phyloP scores from a whole-genome alignment of 1,284 basidiomycete genomes.

The Heliocybe sulcata region DNA sequence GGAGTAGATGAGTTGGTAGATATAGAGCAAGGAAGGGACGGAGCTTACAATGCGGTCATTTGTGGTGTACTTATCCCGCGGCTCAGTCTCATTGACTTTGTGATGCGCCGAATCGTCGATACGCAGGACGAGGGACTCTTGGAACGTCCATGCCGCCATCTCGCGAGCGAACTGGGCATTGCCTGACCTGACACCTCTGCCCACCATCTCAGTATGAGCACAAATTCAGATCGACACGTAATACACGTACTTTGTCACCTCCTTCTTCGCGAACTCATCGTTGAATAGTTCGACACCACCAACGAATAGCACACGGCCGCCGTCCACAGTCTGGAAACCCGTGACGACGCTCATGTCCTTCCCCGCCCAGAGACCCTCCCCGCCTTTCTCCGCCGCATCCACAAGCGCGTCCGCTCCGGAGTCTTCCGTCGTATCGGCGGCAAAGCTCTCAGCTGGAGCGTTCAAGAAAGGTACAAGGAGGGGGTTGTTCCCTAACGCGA shows the following conservation, averaged over 20 bases:
- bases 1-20: slow-evolving; percentile 6
- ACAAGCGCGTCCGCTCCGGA: slow-evolving; percentile 48
- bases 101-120: slow-evolving; percentile 76
- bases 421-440: slow-evolving; percentile 54
- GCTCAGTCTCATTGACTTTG: slow-evolving; percentile 51
- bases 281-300: slow-evolving; percentile 80
- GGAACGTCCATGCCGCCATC: slow-evolving; percentile 86
- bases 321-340: slow-evolving; percentile 82
- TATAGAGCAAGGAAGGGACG: slow-evolving; percentile 1
- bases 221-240: slow-evolving; percentile 1
- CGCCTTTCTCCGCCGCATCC: slow-evolving; percentile 62
- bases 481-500: slow-evolving; percentile 75
- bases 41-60: slow-evolving; percentile 76
- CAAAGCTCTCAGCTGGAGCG: slow-evolving; percentile 72
- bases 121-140: slow-evolving; percentile 77
- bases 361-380: slow-evolving; percentile 76
- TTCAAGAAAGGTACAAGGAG: slow-evolving; percentile 77
- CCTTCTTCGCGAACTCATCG: slow-evolving; percentile 60
- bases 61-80: slow-evolving; percentile 71
- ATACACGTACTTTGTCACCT: slow-evolving; percentile 48
- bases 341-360: slow-evolving; percentile 71
- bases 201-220: slow-evolving; percentile 7
- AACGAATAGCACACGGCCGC: slow-evolving; percentile 75
- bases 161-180: slow-evolving; percentile 74
- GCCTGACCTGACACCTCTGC: slow-evolving; percentile 56